Conservation (phyloP, 345 rosid genomes). For the Euphorbia lathyris region DNA sequence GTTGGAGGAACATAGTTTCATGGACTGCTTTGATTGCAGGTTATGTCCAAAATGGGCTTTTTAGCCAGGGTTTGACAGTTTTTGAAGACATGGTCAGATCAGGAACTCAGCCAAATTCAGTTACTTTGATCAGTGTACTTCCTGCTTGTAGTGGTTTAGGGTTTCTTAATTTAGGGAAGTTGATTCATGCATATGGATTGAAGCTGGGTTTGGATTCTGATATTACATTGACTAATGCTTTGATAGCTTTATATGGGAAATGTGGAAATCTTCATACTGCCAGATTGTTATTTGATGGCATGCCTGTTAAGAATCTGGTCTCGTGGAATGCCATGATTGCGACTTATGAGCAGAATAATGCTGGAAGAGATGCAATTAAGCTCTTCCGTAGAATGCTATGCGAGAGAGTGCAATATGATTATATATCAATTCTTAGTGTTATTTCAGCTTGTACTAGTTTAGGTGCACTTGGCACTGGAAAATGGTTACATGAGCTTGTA, state of each 20-base stretch:
- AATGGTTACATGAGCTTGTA: conserved; percentile 14
- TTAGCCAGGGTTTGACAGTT: neutral
- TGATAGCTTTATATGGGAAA: conserved; percentile 13
- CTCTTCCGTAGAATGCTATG: conserved; percentile 8
- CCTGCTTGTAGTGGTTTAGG: conserved; percentile 7
- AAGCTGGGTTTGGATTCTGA: conserved; percentile 3
- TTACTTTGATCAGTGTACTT: conserved; percentile 12
- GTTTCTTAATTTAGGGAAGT: neutral
- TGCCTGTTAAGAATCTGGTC: conserved; percentile 10
- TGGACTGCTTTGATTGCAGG: conserved; percentile 8
- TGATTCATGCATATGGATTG: conserved; percentile 1
- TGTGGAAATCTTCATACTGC: neutral
- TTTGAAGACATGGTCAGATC: conserved; percentile 8
- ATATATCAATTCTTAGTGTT: conserved; percentile 10
- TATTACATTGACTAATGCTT: neutral
- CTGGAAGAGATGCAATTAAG: conserved; percentile 6
- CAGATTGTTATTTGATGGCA: conserved; percentile 5
- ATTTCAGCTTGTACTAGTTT: conserved; percentile 12
- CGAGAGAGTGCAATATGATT: conserved; percentile 7
- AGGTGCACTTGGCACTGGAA: conserved; percentile 10
- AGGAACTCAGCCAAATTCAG: conserved; percentile 8
- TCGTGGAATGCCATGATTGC: conserved; percentile 14
- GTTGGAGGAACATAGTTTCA: conserved; percentile 5
- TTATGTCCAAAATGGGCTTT: conserved; percentile 11
- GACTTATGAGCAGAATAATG: conserved; percentile 8